These are phyloP conservation scores for Polytrichum commune DNA, from an alignment of 225 moss, liverwort and hornwort species.

Conservation along the genomic window DNA sequence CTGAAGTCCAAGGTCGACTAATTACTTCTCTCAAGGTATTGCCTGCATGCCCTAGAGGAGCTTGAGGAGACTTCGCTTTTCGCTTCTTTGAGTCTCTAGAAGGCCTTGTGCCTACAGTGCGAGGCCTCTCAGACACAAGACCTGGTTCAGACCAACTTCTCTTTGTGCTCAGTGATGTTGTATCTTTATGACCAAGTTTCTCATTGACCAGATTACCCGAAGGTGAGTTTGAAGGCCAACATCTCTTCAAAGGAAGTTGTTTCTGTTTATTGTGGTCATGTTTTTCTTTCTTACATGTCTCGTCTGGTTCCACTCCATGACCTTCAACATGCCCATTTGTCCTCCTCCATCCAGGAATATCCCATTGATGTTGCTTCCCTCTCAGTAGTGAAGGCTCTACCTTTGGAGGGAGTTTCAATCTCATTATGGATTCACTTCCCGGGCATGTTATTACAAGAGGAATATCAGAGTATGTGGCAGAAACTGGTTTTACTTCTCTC, in stretches of 20 bases:
- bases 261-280: background rate
- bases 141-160: background rate
- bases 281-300: background rate
- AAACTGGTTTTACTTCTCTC: background rate
- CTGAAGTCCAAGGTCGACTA: conserved; percentile 5
- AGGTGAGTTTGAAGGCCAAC: background rate
- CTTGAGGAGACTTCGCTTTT: background rate
- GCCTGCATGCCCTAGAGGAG: background rate
- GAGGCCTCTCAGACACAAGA: background rate
- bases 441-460: background rate
- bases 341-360: background rate
- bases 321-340: background rate
- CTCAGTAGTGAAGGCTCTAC: background rate
- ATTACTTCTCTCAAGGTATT: background rate
- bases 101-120: conserved; percentile 1
- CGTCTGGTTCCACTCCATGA: background rate
- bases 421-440: background rate
- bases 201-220: no score
- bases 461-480: background rate
- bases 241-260: background rate
- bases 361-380: background rate
- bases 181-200: background rate
- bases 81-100: conserved; percentile 1
- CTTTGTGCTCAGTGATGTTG: background rate
- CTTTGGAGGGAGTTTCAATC: background rate